Percentiles rank a stretch among this genome's conserved stretches.
phyloP scores from a whole-genome alignment of 495 filamentous ascomycete genomes.

The Penicillium argentinense region DNA sequence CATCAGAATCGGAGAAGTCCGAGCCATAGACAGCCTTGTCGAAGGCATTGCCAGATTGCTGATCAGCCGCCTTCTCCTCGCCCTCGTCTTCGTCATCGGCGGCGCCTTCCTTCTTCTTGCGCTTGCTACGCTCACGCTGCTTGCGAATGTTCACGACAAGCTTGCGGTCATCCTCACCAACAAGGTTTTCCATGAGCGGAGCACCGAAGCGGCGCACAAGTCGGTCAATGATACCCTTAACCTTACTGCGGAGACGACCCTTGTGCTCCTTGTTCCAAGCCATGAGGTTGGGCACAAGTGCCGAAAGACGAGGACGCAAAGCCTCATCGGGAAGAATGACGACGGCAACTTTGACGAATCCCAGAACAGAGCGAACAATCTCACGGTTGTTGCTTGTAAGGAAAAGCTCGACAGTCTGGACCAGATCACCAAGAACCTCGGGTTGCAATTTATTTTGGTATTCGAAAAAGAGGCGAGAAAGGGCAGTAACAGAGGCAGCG shows the following conservation, averaged over 20 bases:
- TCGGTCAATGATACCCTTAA: constrained; percentile 94
- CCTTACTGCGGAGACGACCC: constrained; percentile 89
- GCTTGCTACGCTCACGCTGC: constrained; percentile 82
- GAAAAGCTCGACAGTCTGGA: constrained; percentile 91
- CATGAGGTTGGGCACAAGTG: constrained; percentile 85
- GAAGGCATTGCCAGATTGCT: constrained; percentile 80
- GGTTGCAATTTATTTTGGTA: constrained; percentile 64
- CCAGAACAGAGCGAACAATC: constrained; percentile 87
- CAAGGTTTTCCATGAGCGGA: constrained; percentile 69
- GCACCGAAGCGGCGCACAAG: constrained; percentile 89
- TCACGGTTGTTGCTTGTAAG: constrained; percentile 93
- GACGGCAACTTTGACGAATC: constrained; percentile 94
- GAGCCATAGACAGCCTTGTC: constrained; percentile 94
- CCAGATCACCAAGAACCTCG: constrained; percentile 68
- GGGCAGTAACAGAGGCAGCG: constrained; percentile 86
- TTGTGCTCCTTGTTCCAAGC: constrained; percentile 98
- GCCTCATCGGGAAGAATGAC: constrained; percentile 76
- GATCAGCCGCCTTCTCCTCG: constrained; percentile 29
- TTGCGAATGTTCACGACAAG: constrained; percentile 92
- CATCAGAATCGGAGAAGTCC: constrained; percentile 68
- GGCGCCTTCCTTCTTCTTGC: constrained; percentile 69
- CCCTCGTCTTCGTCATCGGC: constrained; percentile 49
- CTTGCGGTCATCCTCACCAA: constrained; percentile 78
- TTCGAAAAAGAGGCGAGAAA: constrained; percentile 88
- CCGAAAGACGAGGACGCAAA: constrained; percentile 68